These are phyloP conservation scores for Plenodomus lindquistii DNA, from an alignment of 2,329 filamentous ascomycete genomes.

Conservation along the genomic window DNA sequence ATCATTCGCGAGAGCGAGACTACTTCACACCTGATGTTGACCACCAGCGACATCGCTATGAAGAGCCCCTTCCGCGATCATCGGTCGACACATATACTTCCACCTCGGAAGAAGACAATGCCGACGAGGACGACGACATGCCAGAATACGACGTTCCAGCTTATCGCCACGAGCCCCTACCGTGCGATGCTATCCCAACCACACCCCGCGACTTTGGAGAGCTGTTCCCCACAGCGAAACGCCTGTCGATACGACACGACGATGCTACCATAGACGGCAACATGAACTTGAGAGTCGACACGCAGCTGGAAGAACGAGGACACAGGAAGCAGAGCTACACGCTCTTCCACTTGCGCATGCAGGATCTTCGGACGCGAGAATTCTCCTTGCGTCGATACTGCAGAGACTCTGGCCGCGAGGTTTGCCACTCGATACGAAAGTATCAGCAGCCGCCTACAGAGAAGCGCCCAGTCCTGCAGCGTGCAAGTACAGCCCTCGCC, in stretches of 20 bases:
- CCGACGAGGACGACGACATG: constrained; percentile 49
- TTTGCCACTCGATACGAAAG: constrained; percentile 81
- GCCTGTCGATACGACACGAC: constrained; percentile 84
- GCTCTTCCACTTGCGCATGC: constrained; percentile 94
- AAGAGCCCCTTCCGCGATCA: constrained; percentile 46
- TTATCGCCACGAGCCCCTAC: constrained; percentile 65
- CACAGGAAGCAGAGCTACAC: constrained; percentile 67
- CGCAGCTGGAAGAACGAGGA: constrained; percentile 63
- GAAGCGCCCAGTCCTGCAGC: constrained; percentile 57
- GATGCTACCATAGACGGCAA: constrained; percentile 89
- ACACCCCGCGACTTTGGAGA: constrained; percentile 80
- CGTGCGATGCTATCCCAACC: constrained; percentile 71
- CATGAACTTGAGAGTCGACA: constrained; percentile 93
- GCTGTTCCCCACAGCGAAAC: constrained; percentile 83
- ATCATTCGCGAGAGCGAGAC: constrained; percentile 25
- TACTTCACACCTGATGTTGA: constrained; percentile 22
- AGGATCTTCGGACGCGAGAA: constrained; percentile 81
- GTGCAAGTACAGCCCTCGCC: constrained; percentile 63
- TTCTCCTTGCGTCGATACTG: constrained; percentile 92
- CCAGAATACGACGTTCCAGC: constrained; percentile 61
- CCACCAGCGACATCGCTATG: constrained; percentile 14
- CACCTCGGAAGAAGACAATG: constrained; percentile 65
- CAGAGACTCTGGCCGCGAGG: constrained; percentile 87
- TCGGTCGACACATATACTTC: constrained; percentile 84
- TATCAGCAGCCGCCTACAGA: constrained; percentile 60